Evolutionary conservation across 768 basidiomycete species (phyloP).

Genomic region (Filobasidium wieringae): DNA sequence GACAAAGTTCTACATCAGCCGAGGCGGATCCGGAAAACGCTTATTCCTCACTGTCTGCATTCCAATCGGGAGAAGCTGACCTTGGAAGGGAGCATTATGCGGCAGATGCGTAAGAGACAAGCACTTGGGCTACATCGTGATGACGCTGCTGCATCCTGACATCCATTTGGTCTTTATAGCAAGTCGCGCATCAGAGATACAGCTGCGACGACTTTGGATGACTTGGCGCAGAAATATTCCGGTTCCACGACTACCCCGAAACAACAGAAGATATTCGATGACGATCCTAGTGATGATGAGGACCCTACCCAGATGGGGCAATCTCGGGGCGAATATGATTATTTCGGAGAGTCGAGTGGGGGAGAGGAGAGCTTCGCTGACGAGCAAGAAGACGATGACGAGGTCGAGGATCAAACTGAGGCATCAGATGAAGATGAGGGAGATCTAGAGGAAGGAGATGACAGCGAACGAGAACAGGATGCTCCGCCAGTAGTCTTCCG

Average conservation of each 20-base stretch:
- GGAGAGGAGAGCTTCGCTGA: conserved; percentile 19
- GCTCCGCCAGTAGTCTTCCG: background rate
- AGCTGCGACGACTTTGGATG: conserved; percentile 45
- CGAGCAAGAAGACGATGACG: conserved; percentile 17
- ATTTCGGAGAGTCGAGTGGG: conserved; percentile 19
- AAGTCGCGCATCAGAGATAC: conserved; percentile 58
- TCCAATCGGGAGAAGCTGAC: conserved; percentile 34
- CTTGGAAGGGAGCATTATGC: conserved; percentile 64
- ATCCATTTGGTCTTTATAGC: conserved; percentile 38
- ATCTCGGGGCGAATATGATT: conserved; percentile 21
- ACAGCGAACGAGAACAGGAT: conserved; percentile 5
- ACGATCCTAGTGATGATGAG: conserved; percentile 24
- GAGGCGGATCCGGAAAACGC: conserved; percentile 59
- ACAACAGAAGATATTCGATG: conserved; percentile 45
- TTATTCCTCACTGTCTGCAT: conserved; percentile 44
- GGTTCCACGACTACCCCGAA: conserved; percentile 44
- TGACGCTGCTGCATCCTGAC: background rate
- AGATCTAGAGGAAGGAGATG: background rate
- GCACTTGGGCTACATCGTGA: background rate
- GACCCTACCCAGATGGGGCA: conserved; percentile 23
- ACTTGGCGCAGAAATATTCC: conserved; percentile 60
- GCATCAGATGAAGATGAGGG: conserved; percentile 5
- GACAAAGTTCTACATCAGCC: conserved; percentile 42
- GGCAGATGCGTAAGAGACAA: conserved; percentile 64
- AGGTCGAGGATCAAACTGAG: conserved; percentile 9